Evolutionary conservation across 768 basidiomycete species (phyloP).

Genomic region (Paxillus involutus): DNA sequence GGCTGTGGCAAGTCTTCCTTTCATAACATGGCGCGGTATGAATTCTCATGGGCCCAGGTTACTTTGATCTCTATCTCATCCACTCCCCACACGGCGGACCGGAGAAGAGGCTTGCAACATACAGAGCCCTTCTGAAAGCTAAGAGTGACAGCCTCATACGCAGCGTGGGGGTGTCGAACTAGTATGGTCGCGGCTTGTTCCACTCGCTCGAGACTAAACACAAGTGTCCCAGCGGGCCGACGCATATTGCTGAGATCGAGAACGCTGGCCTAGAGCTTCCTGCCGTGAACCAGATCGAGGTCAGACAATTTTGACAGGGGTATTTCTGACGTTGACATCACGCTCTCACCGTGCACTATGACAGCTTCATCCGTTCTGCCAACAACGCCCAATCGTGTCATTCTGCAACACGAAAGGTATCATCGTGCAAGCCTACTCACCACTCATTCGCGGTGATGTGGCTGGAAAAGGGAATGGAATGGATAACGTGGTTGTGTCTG

Average conservation of each 20-base stretch:
- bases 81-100: constrained; percentile 43
- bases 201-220: neutral
- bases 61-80: constrained; percentile 48
- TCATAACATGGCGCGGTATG: neutral
- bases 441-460: constrained; percentile 53
- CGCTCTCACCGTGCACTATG: neutral
- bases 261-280: too few species aligned
- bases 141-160: constrained; percentile 37
- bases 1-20: constrained; percentile 14
- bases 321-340: too few species aligned
- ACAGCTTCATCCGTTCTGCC: constrained; percentile 69
- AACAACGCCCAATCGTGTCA: constrained; percentile 52
- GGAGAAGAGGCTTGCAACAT: constrained; percentile 38
- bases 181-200: constrained; percentile 25
- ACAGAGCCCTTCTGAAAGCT: constrained; percentile 37
- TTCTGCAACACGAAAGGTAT: constrained; percentile 65
- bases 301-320: neutral
- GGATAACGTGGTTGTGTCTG: constrained; percentile 48
- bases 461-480: constrained; percentile 30
- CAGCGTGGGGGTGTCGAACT: constrained; percentile 49
- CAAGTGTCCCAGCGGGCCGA: constrained; percentile 5
- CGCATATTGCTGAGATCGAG: too few species aligned
- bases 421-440: constrained; percentile 69
- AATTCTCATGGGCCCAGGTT: constrained; percentile 26
- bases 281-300: too few species aligned